These are phyloP conservation scores for Yarrowia osloensis DNA, from an alignment of 805 yeast species.

Conservation along the genomic window DNA sequence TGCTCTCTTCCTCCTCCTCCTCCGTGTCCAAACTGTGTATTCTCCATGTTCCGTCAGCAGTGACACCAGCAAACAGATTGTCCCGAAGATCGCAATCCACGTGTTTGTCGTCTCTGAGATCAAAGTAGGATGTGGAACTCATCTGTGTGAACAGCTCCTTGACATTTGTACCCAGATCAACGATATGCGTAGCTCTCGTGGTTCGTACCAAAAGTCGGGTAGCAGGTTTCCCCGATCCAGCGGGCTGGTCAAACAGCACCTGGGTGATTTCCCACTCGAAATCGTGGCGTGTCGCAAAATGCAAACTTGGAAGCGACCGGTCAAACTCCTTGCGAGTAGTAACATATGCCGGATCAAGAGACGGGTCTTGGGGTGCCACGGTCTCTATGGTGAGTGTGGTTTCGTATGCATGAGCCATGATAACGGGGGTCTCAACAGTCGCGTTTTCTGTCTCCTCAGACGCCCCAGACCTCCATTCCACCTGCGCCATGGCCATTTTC, in stretches of 20 bases:
- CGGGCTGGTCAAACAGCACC: neutral
- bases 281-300: neutral
- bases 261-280: neutral
- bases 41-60: slow-evolving; percentile 23
- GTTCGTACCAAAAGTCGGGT: neutral
- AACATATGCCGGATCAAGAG: neutral
- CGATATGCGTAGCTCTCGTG: neutral
- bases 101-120: slow-evolving; percentile 1
- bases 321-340: neutral
- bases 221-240: neutral
- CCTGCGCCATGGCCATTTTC: neutral
- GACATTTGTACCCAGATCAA: neutral
- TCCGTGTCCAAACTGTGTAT: neutral
- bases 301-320: neutral
- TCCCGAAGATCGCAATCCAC: neutral
- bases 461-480: neutral
- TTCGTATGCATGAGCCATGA: neutral
- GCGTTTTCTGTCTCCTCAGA: neutral
- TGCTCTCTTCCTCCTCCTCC: too few relatives aligned
- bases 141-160: neutral
- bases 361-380: neutral
- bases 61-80: neutral
- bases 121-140: neutral
- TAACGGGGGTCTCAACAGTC: neutral
- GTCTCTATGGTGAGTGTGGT: neutral